A percentile compares a stretch with the other conserved stretches of the same genome.
Conservation (phyloP, 1,139 yeast species). For the Debaryomyces singareniensis region DNA sequence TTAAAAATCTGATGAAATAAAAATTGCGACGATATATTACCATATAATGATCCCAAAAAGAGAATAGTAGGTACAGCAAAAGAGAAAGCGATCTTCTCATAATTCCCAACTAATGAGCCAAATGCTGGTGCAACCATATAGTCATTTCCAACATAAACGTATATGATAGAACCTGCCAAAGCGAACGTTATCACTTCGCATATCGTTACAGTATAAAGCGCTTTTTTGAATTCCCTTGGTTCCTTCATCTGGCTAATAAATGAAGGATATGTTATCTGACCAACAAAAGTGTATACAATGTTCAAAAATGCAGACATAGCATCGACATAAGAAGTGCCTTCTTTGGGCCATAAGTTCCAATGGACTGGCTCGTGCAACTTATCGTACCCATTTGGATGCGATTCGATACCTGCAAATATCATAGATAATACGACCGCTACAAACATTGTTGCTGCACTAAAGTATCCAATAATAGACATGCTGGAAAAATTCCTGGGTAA, state of each 20-base stretch:
- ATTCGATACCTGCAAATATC: conserved; percentile 48
- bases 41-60: conserved; percentile 50
- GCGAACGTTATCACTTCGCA: conserved; percentile 45
- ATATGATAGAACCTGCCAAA: conserved; percentile 49
- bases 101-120: conserved; percentile 42
- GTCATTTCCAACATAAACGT: conserved; percentile 51
- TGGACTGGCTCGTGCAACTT: conserved; percentile 28
- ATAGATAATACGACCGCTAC: conserved; percentile 48
- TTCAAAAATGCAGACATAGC: conserved; percentile 54
- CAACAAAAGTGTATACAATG: conserved; percentile 58
- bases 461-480: conserved; percentile 43
- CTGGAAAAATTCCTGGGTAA: conserved; percentile 52
- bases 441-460: conserved; percentile 53
- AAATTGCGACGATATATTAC: conserved; percentile 49
- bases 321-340: conserved; percentile 46
- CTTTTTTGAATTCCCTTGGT: conserved; percentile 54
- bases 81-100: conserved; percentile 51
- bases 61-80: conserved; percentile 56
- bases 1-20: conserved; percentile 40
- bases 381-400: conserved; percentile 38
- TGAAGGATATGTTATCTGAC: conserved; percentile 58
- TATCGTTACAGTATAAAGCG: conserved; percentile 44
- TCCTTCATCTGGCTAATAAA: conserved; percentile 55
- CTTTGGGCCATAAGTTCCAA: conserved; percentile 42
- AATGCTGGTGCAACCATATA: conserved; percentile 57